Conservation (phyloP, 1,139 yeast genomes). For the Pichia sp. region DNA sequence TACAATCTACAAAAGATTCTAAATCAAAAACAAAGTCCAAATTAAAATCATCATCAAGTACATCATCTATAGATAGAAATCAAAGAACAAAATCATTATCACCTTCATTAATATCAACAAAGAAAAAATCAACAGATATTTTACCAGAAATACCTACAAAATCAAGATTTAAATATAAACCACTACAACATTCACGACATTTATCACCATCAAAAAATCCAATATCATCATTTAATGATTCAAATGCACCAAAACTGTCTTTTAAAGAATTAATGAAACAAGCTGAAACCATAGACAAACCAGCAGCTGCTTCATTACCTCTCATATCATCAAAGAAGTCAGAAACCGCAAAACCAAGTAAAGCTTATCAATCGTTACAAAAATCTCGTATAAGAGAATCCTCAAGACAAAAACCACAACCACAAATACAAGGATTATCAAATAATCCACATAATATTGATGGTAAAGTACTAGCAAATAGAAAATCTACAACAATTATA, state of each 20-base stretch:
- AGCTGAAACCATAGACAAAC: constrained; percentile 49
- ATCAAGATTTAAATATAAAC: constrained; percentile 14
- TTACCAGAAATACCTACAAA: constrained; percentile 3
- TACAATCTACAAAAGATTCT: constrained; percentile 10
- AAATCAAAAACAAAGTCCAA: constrained; percentile 1
- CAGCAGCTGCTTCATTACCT: constrained; percentile 17
- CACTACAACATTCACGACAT: neutral
- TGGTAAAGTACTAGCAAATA: too few relatives aligned
- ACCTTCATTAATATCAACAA: constrained; percentile 23
- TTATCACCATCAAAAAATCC: constrained; percentile 2
- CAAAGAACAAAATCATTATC: neutral
- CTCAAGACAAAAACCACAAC: too few relatives aligned
- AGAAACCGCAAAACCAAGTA: constrained; percentile 13
- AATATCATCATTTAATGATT: constrained; percentile 7
- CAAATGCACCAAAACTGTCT: constrained; percentile 43
- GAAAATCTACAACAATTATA: neutral
- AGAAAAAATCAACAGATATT: constrained; percentile 35
- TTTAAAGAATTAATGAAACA: constrained; percentile 66
- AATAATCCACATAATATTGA: neutral
- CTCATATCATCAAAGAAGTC: constrained; percentile 23
- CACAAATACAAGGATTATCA: neutral
- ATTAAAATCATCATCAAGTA: neutral
- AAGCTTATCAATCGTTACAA: constrained; percentile 15
- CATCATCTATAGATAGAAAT: too few relatives aligned
- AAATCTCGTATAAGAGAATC: constrained; percentile 10